Base-by-base conservation (phyloP, 1,139 yeast genomes). In the Magnusiomyces sp. region DNA sequence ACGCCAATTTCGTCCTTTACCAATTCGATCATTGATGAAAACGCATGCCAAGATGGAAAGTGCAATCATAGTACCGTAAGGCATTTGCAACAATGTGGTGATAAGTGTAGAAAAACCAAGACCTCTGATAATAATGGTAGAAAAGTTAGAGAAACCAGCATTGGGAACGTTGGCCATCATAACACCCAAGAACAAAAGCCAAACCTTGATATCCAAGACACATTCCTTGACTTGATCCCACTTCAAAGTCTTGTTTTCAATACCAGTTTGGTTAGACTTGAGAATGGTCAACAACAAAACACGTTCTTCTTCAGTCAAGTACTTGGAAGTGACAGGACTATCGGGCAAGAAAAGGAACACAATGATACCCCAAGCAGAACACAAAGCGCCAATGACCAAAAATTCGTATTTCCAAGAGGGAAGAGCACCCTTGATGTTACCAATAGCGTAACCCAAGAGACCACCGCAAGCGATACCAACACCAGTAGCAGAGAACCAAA, bases 271-370 rank as follows among this genome's bases (percentile, higher is more conserved):
- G 55, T 73, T 74, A 34, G 62, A 60, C 50, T 71, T 64, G 66
- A 81, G 76, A 53, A 79, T 69, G 47, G 77, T 76, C 34, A 79
- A 71, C n/a, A 75, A 74, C 63, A 76, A 67, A 50, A 70, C 62
- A 62, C 74, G 76, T 55, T 81, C 86, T 36, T 71, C 68, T 9
- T 71, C 73, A 11, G 68, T 66, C 46, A 80, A 67, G 58, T 73
- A 76, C 73, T 77, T 71, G 2, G 83, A 81, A 36, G 65, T 62
- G n/a, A 75, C 66, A 36, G 83, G 83, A 38, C 69, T 67, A 58
- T 77, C 78, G 1, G 85, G 85, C 43, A 80, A 59, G 47, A 71
- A 67, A 29, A 74, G 53, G 53, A 62, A 64, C 44, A 79, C 68
- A 5, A 75, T 52, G 5, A 75, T 57, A 11, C 81, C 80, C 74